Percentiles rank a stretch among this genome's conserved stretches.
phyloP scores from a whole-genome alignment of 129 eudicot species.

The Kitagawia praeruptora region DNA sequence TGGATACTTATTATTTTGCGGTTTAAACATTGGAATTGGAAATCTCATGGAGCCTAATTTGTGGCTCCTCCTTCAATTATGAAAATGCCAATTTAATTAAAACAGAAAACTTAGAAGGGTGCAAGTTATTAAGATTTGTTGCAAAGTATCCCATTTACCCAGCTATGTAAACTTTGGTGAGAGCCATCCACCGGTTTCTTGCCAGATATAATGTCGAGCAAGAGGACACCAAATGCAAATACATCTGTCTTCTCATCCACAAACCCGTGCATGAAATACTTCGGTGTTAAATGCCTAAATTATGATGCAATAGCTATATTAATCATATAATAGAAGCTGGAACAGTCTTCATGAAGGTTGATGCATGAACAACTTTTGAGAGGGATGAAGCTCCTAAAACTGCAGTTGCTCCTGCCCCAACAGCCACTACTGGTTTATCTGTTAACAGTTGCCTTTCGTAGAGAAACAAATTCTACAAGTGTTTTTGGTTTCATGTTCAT shows the following conservation, averaged over 20 bases:
- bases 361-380: no score
- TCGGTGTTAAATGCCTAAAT: conserved; percentile 85
- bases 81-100: background rate
- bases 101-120: background rate
- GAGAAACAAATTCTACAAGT: no score
- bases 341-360: no score
- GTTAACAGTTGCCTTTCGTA: no score
- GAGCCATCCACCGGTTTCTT: conserved; percentile 84
- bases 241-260: conserved; percentile 98
- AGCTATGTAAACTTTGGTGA: conserved; percentile 81
- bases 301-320: background rate
- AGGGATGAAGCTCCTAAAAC: no score
- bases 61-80: background rate
- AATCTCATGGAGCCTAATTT: background rate
- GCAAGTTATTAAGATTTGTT: background rate
- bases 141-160: conserved; percentile 40
- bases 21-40: background rate
- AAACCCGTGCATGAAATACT: conserved; percentile 93
- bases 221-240: conserved; percentile 81
- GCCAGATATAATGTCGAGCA: conserved; percentile 83
- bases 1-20: background rate
- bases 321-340: no score
- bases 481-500: no score
- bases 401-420: no score
- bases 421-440: no score